Evolutionary conservation across 2,329 filamentous ascomycete genomes (phyloP), one percentile per base, ranked within the genome.

Genomic region (Trichoderma polysporum): DNA sequence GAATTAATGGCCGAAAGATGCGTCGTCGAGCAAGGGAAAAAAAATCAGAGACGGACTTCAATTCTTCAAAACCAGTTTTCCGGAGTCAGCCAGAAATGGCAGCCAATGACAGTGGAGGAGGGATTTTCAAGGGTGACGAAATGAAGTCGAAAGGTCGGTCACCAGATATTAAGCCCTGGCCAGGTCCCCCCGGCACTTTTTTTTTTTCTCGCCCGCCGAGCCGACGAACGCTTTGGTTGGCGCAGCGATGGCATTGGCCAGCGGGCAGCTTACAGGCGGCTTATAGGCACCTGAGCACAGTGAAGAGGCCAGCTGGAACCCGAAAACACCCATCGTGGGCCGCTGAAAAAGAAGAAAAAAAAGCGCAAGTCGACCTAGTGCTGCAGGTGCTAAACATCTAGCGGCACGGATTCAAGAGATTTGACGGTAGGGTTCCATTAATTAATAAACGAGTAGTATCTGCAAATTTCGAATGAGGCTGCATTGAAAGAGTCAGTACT

Each of bases 101-200:
- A 68, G 67, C 67, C 67, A 68, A 68, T 68, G 57, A 66, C 63
- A 66, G 62, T 9, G 62, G 47, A 50, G 56, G 67, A 66, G 67
- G 67, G 63, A 68, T 66, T 66, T 66, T 60, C 67, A 66, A 68
- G 67, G 67, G 67, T 66, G 62, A 66, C 45, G 41, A 58, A 56
- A 68, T 58, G 60, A 66, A 63, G 62, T 60, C 62, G 57, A 66
- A 58, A 68, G 63, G 67, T 41, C 45, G 54, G 66, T 66, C 66
- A 66, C 62, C 66, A 68, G 60, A 68, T 68, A 58, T 53, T 52
- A 53, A 41, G 53, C 39, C 60, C 65, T 59, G 65, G 57, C 65
- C 60, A 63, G 59, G 58, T 33, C 33, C 47, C 65, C 66, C 61
- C 33, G 53, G 66, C 61, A 59, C 60, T 49, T 63, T 56, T 67